These are phyloP conservation scores for Gonium pectorale DNA, from an alignment of 139 green algal species.

Conservation along the genomic window DNA sequence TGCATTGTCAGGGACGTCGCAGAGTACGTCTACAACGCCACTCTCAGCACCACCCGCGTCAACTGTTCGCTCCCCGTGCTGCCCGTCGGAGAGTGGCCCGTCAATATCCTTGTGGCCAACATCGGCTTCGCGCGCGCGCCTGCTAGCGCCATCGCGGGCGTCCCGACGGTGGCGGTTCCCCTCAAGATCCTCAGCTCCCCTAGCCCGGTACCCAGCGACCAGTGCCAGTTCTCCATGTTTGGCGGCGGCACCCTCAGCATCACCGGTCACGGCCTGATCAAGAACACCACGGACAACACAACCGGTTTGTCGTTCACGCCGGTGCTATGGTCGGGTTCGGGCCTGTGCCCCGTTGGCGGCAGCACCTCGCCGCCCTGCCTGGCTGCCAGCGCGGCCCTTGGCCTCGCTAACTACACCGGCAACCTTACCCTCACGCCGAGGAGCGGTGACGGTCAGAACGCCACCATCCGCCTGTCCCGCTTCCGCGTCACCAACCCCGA, in stretches of 20 bases:
- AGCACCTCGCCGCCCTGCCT: not conserved
- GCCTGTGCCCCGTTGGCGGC: too few species aligned
- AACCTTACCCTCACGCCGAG: not conserved
- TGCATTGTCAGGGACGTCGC: not conserved
- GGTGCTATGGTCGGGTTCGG: too few species aligned
- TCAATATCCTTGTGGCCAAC: slow-evolving; percentile 19
- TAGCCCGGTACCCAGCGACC: not conserved
- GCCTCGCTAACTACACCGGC: too few species aligned
- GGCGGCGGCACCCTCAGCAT: slow-evolving; percentile 12
- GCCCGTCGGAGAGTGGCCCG: slow-evolving; percentile 14
- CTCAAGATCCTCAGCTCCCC: not conserved
- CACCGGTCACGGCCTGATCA: slow-evolving; percentile 11
- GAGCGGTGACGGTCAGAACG: not conserved
- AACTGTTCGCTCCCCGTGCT: slow-evolving; percentile 4
- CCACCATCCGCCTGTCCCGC: not conserved
- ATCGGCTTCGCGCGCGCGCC: slow-evolving; percentile 12
- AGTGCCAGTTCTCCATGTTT: slow-evolving; percentile 23
- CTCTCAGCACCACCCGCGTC: not conserved
- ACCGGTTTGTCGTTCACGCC: too few species aligned
- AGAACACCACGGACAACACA: too few species aligned
- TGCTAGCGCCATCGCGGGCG: not conserved
- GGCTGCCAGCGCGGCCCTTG: not conserved
- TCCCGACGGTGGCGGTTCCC: not conserved
- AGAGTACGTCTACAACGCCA: not conserved
- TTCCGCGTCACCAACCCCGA: not conserved